Base-by-base conservation (phyloP, 1,284 basidiomycete genomes). In the Exobasidium rhododendri region DNA sequence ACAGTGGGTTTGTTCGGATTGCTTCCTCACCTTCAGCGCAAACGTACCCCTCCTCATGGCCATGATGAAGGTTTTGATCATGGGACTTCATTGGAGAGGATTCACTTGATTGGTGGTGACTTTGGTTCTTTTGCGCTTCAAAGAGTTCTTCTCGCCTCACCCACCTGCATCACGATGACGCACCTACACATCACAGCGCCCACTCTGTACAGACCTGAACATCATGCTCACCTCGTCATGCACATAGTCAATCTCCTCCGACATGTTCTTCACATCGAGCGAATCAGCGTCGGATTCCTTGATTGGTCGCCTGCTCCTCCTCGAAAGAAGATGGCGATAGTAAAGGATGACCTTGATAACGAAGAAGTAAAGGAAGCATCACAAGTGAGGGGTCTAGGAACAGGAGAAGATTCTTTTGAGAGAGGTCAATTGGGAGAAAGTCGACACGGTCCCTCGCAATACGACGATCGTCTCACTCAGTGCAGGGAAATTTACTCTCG, bases 111-210 rank as follows among this genome's bases (percentile, higher is more conserved):
- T 20, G 47, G 47, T 7, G 47, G 47, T 7, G 47, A 50, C 20
- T 50, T 50, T 20, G 47, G 47, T 31, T 50, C 47, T 24, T 50
- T 50, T 50, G 47, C 47, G 14, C 47, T 50, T 7, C 47, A 50
- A 31, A 24, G 47, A 24, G 47, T 50, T 31, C 47, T 50, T 20
- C 7, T 50, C 22, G 20, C 47, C 47, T 24, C 47, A 7, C 20
- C 47, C 47, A 50, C 47, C 14, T 7, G 10, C 10, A 50, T 10
- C 7, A 50, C 47, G 29, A 7, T 50, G 10, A 50, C 47, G 7
- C 47, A 50, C 47, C 47, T 50, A 7, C 47, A 50, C 20, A 50
- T 50, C 29, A 50, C 47, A 10, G 47, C 47, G 22, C 47, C 47
- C 14, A 50, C 47, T 24, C 20, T 50, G 24, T 50, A 50, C 22